Percentiles rank a stretch among this genome's conserved stretches.
These are phyloP conservation scores for Chrysophaeum taylorii DNA, from an alignment of 352 stramenopile genomes.

Conservation along the genomic window DNA sequence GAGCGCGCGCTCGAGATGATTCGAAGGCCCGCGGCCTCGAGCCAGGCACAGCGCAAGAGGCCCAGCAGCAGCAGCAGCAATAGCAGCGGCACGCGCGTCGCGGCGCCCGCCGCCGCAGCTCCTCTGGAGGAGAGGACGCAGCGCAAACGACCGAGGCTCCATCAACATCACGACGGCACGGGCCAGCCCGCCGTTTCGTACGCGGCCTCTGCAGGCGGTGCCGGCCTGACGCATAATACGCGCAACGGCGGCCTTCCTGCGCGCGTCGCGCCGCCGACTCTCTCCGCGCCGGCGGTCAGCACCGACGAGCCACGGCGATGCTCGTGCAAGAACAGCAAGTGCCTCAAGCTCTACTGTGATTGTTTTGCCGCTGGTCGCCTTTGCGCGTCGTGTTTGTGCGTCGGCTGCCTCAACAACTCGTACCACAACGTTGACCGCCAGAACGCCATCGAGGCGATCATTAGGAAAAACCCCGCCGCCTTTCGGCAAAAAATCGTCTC, in stretches of 20 bases:
- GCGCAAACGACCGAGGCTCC: too few relatives aligned
- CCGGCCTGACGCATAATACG: too few relatives aligned
- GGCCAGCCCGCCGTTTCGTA: too few relatives aligned
- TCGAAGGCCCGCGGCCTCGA: not conserved
- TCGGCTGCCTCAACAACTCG: constrained; percentile 22
- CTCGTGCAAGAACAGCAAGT: constrained; percentile 71
- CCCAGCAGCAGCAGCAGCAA: not conserved
- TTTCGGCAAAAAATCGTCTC: not conserved
- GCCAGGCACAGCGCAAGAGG: not conserved
- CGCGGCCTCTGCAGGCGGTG: too few relatives aligned
- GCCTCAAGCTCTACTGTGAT: constrained; percentile 58
- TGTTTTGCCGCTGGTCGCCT: constrained; percentile 25
- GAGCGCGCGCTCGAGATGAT: not conserved
- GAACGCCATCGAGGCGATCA: not conserved
- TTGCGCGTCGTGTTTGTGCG: constrained; percentile 24
- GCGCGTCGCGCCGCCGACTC: not conserved
- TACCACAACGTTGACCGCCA: not conserved
- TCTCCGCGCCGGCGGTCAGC: not conserved
- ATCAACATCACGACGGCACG: too few relatives aligned
- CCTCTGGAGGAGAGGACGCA: too few relatives aligned
- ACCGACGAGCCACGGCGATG: constrained; percentile 31
- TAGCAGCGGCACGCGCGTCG: too few relatives aligned
- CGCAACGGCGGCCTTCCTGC: too few relatives aligned
- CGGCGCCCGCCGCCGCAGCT: too few relatives aligned
- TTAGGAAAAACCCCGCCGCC: not conserved